Conservation (phyloP, 441 rosid species). For the Arabidopsis hybrid region DNA sequence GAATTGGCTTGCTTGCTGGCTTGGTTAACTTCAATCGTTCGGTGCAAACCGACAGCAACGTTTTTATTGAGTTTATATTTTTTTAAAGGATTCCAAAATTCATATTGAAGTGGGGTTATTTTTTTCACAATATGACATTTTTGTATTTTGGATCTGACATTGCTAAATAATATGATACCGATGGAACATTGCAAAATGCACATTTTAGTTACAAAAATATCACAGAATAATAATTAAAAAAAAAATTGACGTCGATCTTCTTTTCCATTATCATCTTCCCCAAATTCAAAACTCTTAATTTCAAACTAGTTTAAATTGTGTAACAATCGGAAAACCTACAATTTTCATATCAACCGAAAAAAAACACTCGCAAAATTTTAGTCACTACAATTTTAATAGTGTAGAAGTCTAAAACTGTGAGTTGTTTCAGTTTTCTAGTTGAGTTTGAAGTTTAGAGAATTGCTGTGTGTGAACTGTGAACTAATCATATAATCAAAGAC, state of each 20-base stretch:
- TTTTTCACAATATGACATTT: neutral
- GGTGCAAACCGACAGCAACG: conserved; percentile 37
- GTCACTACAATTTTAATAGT: neutral
- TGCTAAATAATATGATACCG: neutral
- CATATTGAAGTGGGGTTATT: neutral
- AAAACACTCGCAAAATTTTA: no score
- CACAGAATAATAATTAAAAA: neutral
- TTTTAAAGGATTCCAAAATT: conserved; percentile 5
- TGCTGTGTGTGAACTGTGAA: neutral
- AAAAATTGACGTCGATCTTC: neutral
- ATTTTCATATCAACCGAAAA: no score
- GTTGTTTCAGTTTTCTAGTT: neutral
- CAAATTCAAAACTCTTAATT: no score
- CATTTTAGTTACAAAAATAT: neutral
- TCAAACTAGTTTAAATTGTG: no score
- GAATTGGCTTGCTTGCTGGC: conserved; percentile 36
- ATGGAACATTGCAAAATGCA: neutral
- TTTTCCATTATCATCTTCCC: neutral
- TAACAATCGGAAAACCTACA: no score
- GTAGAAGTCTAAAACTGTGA: neutral
- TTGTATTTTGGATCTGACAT: neutral
- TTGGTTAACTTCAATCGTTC: conserved; percentile 18
- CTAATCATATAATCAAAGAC: no score
- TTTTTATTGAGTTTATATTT: conserved; percentile 17
- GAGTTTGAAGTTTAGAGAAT: neutral